phyloP scores from a whole-genome alignment of 495 filamentous ascomycete species.

The Delitschia confertaspora region DNA sequence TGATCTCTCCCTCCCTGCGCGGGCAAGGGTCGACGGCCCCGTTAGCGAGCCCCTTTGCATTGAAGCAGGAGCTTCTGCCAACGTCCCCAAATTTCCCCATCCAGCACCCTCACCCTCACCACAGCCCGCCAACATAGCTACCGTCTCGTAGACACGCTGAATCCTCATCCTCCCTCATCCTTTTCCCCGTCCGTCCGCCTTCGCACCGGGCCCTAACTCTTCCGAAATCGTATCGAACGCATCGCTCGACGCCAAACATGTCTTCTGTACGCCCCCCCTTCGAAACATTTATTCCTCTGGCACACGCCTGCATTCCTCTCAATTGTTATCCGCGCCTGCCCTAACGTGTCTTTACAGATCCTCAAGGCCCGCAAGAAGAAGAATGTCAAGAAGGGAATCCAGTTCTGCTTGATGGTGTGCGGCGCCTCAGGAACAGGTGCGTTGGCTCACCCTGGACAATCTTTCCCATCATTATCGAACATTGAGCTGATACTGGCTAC shows the following conservation, averaged over 20 bases:
- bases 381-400: slow-evolving; percentile 99
- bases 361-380: slow-evolving; percentile 98
- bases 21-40: slow-evolving; percentile 4
- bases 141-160: slow-evolving; percentile 1
- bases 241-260: slow-evolving; percentile 11
- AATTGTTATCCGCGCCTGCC: slow-evolving; percentile 25
- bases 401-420: slow-evolving; percentile 99
- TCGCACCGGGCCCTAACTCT: neutral
- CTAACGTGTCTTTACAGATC: slow-evolving; percentile 23
- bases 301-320: slow-evolving; percentile 7
- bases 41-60: slow-evolving; percentile 30
- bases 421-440: slow-evolving; percentile 96
- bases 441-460: slow-evolving; percentile 27
- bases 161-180: slow-evolving; percentile 2
- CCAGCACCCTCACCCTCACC: slow-evolving; percentile 23
- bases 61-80: slow-evolving; percentile 23
- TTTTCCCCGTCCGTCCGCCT: slow-evolving; percentile 2
- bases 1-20: no score
- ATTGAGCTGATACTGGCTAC: slow-evolving; percentile 3
- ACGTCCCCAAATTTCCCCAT: slow-evolving; percentile 28
- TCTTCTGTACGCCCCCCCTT: slow-evolving; percentile 21
- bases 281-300: slow-evolving; percentile 11
- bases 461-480: neutral
- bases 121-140: slow-evolving; percentile 5
- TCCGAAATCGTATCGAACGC: slow-evolving; percentile 5